These are phyloP conservation scores for Escallonia herrerae DNA, from an alignment of 129 eudicot species.

Conservation along the genomic window DNA sequence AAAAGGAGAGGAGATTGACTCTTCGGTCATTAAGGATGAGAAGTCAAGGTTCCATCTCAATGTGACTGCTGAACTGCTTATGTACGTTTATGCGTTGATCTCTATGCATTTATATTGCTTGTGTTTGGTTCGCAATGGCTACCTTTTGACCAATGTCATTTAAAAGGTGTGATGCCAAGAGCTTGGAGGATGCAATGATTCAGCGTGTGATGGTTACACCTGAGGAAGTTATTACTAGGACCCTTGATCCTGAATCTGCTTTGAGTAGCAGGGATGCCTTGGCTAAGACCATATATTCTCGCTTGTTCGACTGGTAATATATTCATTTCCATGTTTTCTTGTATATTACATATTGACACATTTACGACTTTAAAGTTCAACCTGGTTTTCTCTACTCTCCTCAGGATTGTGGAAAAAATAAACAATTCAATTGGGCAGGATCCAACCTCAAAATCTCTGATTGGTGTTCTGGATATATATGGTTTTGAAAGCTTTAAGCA, in stretches of 20 bases:
- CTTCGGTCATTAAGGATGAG: constrained; percentile 91
- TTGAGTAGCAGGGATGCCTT: constrained; percentile 92
- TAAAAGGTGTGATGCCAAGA: constrained; percentile 85
- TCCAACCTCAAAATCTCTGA: constrained; percentile 82
- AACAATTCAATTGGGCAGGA: constrained; percentile 96
- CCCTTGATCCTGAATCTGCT: constrained; percentile 98
- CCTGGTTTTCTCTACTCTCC: not conserved
- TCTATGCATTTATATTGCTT: not conserved
- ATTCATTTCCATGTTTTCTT: not conserved
- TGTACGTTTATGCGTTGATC: constrained; percentile 33
- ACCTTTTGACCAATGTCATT: constrained; percentile 4
- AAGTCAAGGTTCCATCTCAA: constrained; percentile 88
- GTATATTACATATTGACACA: not conserved
- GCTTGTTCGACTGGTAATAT: constrained; percentile 88
- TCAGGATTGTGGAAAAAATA: constrained; percentile 96
- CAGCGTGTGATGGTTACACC: constrained; percentile 99
- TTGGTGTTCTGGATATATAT: constrained; percentile 97
- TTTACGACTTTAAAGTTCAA: not conserved
- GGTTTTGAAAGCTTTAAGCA: constrained; percentile 97
- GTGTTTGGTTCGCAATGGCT: constrained; percentile 2
- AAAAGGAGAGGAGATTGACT: constrained; percentile 88
- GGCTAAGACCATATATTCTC: constrained; percentile 93
- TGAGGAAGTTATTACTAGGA: constrained; percentile 88
- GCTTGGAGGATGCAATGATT: constrained; percentile 91
- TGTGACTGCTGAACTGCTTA: constrained; percentile 81